Evolutionary conservation across 805 yeast genomes (phyloP).

Genomic region (Starmera pachycereana): DNA sequence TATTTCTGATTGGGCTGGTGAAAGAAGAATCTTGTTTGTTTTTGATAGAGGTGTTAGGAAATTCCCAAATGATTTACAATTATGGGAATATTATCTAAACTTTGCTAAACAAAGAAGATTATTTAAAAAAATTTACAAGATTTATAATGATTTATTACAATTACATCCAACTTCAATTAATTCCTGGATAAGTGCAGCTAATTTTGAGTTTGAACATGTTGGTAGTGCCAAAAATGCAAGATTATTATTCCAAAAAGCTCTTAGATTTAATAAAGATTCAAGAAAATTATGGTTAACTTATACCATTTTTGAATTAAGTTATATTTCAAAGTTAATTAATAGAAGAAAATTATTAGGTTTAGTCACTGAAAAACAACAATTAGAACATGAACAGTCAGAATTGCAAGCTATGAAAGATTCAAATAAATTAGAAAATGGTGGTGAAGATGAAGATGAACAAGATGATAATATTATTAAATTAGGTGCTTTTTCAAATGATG

Average conservation of each 20-base stretch:
- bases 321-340: conserved; percentile 71
- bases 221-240: conserved; percentile 87
- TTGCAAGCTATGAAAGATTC: conserved; percentile 18
- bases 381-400: conserved; percentile 29
- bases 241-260: conserved; percentile 70
- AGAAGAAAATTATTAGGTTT: conserved; percentile 78
- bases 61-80: conserved; percentile 63
- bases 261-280: conserved; percentile 74
- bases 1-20: conserved; percentile 80
- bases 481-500: conserved; percentile 41
- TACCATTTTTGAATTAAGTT: conserved; percentile 78
- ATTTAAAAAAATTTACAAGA: conserved; percentile 60
- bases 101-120: conserved; percentile 61
- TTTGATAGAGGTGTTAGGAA: conserved; percentile 74
- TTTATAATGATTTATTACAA: conserved; percentile 69
- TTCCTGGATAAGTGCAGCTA: conserved; percentile 93
- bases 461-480: conserved; percentile 29
- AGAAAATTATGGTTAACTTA: conserved; percentile 74
- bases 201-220: conserved; percentile 83
- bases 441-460: conserved; percentile 18
- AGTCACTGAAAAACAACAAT: conserved; percentile 62
- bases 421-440: conserved; percentile 6
- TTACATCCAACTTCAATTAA: conserved; percentile 86
- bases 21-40: conserved; percentile 69
- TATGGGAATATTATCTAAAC: conserved; percentile 72